Base-by-base conservation (phyloP, 257 asterid species). In the Catharanthus roseus region DNA sequence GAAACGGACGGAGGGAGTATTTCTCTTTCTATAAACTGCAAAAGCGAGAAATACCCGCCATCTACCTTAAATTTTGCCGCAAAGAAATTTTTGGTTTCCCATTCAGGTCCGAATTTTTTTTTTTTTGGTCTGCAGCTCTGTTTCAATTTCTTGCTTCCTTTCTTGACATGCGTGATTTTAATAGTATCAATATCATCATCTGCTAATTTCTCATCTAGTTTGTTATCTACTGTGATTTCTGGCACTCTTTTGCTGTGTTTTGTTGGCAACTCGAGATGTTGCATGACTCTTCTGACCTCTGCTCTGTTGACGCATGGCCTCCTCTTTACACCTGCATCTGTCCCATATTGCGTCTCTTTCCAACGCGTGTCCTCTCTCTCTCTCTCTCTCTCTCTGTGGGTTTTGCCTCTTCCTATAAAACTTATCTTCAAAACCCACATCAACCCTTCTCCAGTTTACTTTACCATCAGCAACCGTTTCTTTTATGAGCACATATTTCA, bases 311-410 rank as follows among this genome's bases (percentile, higher is more conserved):
- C 72, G 72, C 69, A 53, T 77, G 75, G 71, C 72, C 10, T 54
- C 72, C 23, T 3, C 45, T 31, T 26, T 1, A 19, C 12, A 23
- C 53, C 49, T 42, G 67, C 70, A 61, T 23, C 71, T 68, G 77
- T n/a, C 69, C 10, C 16, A 19, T 31, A 71, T 12, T n/a, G n/a
- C n/a, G n/a, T 38, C 60, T 50, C 68, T 65, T 24, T 29, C 73
- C 69, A 54, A 70, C 76, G 80, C 80, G 67, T 71, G 72, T 71
- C 72, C 28, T 10, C 47, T 42, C 47, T 9, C 47, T 42, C 47
- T 42, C 12, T 42, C 47, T 42, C 47, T 42, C 39, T 0, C 28
- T 39, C 23, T 47, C 41, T 31, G 6, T 60, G n/a, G 45, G 5
- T n/a, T 31, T 9, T n/a, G n/a, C n/a, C 26, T 54, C 34, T 1